phyloP scores from a whole-genome alignment of 2,329 filamentous ascomycete genomes.

The Hypoxylon sp. region DNA sequence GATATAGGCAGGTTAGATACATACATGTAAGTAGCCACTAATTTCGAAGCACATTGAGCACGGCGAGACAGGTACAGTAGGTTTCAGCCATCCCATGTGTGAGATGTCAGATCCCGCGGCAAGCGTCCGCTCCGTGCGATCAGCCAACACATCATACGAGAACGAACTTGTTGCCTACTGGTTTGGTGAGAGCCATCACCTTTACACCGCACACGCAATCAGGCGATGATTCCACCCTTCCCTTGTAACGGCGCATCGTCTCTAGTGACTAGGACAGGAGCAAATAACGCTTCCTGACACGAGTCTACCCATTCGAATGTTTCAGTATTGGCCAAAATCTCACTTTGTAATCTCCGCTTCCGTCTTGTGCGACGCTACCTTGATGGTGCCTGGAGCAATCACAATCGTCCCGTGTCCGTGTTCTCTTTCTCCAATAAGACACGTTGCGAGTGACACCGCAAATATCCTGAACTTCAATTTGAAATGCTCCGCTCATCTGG shows the following conservation, averaged over 20 bases:
- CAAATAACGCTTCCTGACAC: conserved; percentile 39
- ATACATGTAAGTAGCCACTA: too few relatives aligned
- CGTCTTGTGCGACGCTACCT: conserved; percentile 40
- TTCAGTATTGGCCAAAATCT: conserved; percentile 44
- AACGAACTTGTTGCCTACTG: conserved; percentile 3
- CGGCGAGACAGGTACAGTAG: too few relatives aligned
- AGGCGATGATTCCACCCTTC: conserved; percentile 8
- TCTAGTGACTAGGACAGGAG: conserved; percentile 11
- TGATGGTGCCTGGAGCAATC: conserved; percentile 41
- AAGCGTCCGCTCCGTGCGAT: conserved; percentile 20
- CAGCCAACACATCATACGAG: conserved; percentile 13
- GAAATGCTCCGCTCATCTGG: conserved; percentile 37
- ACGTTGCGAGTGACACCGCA: conserved; percentile 34
- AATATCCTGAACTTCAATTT: conserved; percentile 9
- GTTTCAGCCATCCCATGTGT: conserved; percentile 12
- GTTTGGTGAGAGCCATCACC: not conserved
- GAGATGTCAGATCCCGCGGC: conserved; percentile 29
- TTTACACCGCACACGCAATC: conserved; percentile 9
- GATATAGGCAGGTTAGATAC: too few relatives aligned
- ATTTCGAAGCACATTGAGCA: not conserved
- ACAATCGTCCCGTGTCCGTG: conserved; percentile 24
- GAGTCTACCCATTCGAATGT: conserved; percentile 34
- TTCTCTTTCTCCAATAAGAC: conserved; percentile 24
- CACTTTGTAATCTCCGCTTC: conserved; percentile 44
- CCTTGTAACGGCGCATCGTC: conserved; percentile 2